A percentile compares a stretch with the other conserved stretches of the same genome.
Conservation (phyloP, 2,329 filamentous ascomycete genomes). For the Coniella vitis region DNA sequence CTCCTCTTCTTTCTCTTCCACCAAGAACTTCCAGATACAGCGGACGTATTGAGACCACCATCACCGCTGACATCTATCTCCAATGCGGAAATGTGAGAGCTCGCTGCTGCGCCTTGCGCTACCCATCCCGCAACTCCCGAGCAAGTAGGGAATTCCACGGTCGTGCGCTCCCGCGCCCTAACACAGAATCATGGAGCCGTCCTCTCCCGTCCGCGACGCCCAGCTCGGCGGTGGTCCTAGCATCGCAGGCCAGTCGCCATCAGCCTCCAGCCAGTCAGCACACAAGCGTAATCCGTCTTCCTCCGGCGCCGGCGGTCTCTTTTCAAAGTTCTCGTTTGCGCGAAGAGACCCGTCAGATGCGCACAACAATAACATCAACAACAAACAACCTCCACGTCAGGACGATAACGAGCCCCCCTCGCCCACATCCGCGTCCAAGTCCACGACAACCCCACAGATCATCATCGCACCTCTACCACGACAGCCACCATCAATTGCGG, state of each 20-base stretch:
- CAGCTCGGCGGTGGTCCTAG: slow-evolving; percentile 5
- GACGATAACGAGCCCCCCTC: slow-evolving; percentile 8
- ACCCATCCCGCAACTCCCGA: slow-evolving; percentile 6
- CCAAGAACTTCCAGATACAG: too few relatives aligned
- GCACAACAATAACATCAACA: slow-evolving; percentile 12
- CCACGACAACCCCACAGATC: not conserved
- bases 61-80: too few relatives aligned
- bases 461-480: slow-evolving; percentile 24
- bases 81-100: not conserved
- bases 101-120: slow-evolving; percentile 1
- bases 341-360: slow-evolving; percentile 24
- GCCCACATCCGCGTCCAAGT: slow-evolving; percentile 17
- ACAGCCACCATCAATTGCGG: slow-evolving; percentile 28
- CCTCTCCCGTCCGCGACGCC: slow-evolving; percentile 6
- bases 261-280: slow-evolving; percentile 2
- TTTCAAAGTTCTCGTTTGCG: slow-evolving; percentile 69
- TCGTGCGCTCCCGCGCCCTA: slow-evolving; percentile 2
- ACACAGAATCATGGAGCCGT: slow-evolving; percentile 14
- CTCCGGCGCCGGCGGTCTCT: slow-evolving; percentile 42
- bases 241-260: not conserved
- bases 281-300: slow-evolving; percentile 41
- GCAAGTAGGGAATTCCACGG: slow-evolving; percentile 1
- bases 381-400: slow-evolving; percentile 16
- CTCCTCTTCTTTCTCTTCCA: too few relatives aligned
- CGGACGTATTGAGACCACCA: too few relatives aligned